Percentiles rank a stretch among this genome's conserved stretches.
These are phyloP conservation scores for Fraxinus baroniana DNA, from an alignment of 305 asterid species.

Conservation along the genomic window DNA sequence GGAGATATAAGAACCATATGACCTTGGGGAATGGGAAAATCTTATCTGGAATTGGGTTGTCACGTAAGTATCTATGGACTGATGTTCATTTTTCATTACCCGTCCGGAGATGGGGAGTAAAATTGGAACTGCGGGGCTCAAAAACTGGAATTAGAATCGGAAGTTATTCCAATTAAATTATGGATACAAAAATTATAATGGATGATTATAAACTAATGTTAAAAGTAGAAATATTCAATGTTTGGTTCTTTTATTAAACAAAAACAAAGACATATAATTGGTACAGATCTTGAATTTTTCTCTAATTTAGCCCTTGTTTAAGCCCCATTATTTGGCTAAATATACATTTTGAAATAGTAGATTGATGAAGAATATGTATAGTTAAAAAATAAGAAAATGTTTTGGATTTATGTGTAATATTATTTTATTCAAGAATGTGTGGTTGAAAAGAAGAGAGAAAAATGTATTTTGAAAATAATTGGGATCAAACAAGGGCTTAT, in stretches of 20 bases:
- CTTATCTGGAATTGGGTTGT: conserved; percentile 79
- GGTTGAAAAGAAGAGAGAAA: too few relatives aligned
- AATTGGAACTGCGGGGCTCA: neutral
- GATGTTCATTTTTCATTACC: neutral
- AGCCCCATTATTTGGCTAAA: too few relatives aligned
- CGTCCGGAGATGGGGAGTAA: neutral
- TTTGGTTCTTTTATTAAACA: neutral
- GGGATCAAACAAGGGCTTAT: neutral
- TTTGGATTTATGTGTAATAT: too few relatives aligned
- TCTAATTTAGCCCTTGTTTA: neutral
- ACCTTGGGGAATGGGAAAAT: conserved; percentile 86
- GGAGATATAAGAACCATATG: conserved; percentile 91
- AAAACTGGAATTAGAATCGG: neutral
- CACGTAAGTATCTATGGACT: conserved; percentile 63
- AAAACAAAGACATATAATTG: neutral
- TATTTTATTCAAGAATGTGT: too few relatives aligned
- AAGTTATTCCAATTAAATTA: neutral
- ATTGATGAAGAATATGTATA: too few relatives aligned
- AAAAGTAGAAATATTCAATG: neutral
- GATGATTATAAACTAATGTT: neutral
- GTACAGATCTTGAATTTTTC: neutral
- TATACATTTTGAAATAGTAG: too few relatives aligned
- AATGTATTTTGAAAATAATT: too few relatives aligned
- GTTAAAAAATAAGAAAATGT: too few relatives aligned
- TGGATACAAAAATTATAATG: neutral